Evolutionary conservation across 352 stramenopile species (phyloP).

Genomic region (Phytophthora ohioensis): DNA sequence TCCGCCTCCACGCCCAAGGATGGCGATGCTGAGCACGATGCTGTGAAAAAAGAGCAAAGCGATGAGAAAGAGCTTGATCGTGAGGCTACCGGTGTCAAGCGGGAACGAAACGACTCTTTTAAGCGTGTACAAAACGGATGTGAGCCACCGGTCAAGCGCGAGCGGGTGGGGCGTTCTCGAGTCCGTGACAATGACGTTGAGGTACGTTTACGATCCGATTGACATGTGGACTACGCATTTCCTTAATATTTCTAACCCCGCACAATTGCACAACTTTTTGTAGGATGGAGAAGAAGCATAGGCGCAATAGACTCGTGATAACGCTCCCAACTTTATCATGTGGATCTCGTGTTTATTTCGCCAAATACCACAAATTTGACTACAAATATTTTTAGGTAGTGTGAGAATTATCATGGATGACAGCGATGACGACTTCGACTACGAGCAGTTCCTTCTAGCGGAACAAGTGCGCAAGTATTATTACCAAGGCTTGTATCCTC

Average conservation of each 20-base stretch:
- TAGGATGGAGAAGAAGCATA: slow-evolving; percentile 41
- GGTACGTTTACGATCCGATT: slow-evolving; percentile 21
- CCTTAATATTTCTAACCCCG: slow-evolving; percentile 5
- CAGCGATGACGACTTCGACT: slow-evolving; percentile 38
- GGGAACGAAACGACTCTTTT: slow-evolving; percentile 49
- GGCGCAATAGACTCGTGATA: neutral
- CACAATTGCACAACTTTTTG: neutral
- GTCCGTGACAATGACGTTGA: slow-evolving; percentile 41
- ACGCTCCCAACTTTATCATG: neutral
- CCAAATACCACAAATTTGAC: slow-evolving; percentile 6
- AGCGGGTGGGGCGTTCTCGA: slow-evolving; percentile 33
- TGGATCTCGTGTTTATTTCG: slow-evolving; percentile 2
- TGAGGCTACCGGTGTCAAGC: slow-evolving; percentile 29
- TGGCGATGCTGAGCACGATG: slow-evolving; percentile 7
- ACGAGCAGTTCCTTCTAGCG: slow-evolving; percentile 54
- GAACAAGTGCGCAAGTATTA: slow-evolving; percentile 70
- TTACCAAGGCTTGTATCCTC: slow-evolving; percentile 40
- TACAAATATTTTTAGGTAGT: slow-evolving; percentile 11
- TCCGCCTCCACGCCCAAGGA: slow-evolving; percentile 12
- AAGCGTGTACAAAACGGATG: slow-evolving; percentile 33
- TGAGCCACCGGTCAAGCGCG: slow-evolving; percentile 43
- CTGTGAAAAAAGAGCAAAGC: slow-evolving; percentile 33
- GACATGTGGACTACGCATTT: neutral
- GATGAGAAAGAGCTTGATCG: slow-evolving; percentile 10
- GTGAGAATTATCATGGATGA: slow-evolving; percentile 11